These are phyloP conservation scores for Colletotrichum lini DNA, from an alignment of 2,329 filamentous ascomycete species.

Conservation along the genomic window DNA sequence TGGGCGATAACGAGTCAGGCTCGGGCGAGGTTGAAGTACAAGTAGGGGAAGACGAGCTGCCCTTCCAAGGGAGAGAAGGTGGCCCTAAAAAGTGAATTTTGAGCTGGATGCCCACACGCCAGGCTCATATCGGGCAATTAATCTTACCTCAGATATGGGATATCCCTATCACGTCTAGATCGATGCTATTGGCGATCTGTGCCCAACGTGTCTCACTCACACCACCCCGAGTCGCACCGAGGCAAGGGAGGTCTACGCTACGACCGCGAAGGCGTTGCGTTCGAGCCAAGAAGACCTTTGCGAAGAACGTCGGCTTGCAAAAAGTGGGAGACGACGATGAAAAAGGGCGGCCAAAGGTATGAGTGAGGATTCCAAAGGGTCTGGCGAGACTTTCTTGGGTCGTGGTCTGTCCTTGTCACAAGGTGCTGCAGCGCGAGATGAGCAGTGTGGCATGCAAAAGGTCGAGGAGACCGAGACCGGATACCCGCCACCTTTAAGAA, in stretches of 20 bases:
- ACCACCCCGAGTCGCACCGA: slow-evolving; percentile 33
- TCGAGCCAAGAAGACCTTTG: neutral
- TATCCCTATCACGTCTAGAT: slow-evolving; percentile 37
- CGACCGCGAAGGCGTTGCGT: slow-evolving; percentile 12
- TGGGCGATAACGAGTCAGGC: slow-evolving; percentile 30
- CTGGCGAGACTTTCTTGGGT: neutral
- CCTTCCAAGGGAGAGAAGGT: slow-evolving; percentile 35
- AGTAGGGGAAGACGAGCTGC: slow-evolving; percentile 28
- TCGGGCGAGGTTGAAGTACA: slow-evolving; percentile 38
- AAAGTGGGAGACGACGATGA: neutral
- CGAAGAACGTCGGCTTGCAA: neutral
- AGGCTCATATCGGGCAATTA: slow-evolving; percentile 28
- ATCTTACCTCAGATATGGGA: slow-evolving; percentile 40
- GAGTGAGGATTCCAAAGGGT: neutral
- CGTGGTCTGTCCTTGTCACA: slow-evolving; percentile 1
- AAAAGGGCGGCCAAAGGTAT: slow-evolving; percentile 3
- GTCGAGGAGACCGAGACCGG: slow-evolving; percentile 8
- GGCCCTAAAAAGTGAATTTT: slow-evolving; percentile 27
- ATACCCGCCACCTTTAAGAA: slow-evolving; percentile 31
- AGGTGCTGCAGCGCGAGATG: slow-evolving; percentile 13
- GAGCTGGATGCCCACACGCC: slow-evolving; percentile 30
- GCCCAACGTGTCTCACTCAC: slow-evolving; percentile 40
- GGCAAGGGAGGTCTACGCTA: slow-evolving; percentile 34
- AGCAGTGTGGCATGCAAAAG: slow-evolving; percentile 13
- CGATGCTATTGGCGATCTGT: slow-evolving; percentile 38